Percentiles rank a stretch among this genome's conserved stretches.
Conservation (phyloP, 352 stramenopile species). For the Phytopythium sindhum region DNA sequence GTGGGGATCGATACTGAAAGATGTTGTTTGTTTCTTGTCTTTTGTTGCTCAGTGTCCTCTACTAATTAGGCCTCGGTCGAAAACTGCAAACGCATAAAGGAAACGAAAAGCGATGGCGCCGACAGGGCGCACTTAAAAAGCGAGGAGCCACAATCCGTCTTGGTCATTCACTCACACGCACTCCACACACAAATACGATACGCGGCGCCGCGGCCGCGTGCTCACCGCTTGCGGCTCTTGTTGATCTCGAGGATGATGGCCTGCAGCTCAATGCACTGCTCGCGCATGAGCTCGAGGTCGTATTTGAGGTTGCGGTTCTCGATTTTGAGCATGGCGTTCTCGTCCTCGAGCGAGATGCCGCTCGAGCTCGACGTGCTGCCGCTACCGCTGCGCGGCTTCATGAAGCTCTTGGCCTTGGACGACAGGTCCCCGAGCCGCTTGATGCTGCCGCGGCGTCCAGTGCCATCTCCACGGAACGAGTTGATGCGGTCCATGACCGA, state of each 20-base stretch:
- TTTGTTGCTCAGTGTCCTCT: not conserved
- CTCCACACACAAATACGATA: conserved; percentile 4
- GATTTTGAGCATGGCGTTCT: conserved; percentile 86
- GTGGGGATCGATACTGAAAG: not conserved
- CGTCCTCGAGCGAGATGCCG: conserved; percentile 72
- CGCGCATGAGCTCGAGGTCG: conserved; percentile 85
- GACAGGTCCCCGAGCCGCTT: conserved; percentile 78
- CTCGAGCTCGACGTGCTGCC: conserved; percentile 64
- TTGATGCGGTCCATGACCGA: conserved; percentile 67
- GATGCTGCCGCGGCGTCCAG: conserved; percentile 45
- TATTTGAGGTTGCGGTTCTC: conserved; percentile 88
- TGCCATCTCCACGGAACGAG: conserved; percentile 43
- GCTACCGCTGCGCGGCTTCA: conserved; percentile 59
- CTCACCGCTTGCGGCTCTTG: conserved; percentile 83
- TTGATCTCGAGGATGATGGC: conserved; percentile 89
- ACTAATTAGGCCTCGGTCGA: not conserved
- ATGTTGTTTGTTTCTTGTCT: not conserved
- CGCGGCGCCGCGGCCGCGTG: not conserved
- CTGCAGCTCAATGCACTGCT: conserved; percentile 86
- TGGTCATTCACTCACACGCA: conserved; percentile 1
- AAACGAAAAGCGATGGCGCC: not conserved
- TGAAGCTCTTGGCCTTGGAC: conserved; percentile 63
- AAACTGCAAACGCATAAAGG: not conserved
- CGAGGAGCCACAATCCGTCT: not conserved
- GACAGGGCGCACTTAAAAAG: not conserved